phyloP scores from a whole-genome alignment of 768 basidiomycete species.

The Rhodotorula babjevae region DNA sequence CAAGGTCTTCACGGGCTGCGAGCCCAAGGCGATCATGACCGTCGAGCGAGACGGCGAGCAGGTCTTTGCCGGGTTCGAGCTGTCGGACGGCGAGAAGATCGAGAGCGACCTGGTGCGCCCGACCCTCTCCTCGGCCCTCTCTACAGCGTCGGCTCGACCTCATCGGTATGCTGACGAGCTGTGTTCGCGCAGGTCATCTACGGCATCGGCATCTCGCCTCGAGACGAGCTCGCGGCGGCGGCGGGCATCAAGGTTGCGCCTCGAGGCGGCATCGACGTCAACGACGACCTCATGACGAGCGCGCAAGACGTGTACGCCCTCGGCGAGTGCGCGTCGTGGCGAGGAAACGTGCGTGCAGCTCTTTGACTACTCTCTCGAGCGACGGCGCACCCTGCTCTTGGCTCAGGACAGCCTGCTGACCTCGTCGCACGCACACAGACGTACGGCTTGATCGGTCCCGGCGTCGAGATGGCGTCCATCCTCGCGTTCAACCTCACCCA shows the following conservation, averaged over 20 bases:
- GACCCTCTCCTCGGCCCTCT: too few relatives aligned
- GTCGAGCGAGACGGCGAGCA: slow-evolving; percentile 45
- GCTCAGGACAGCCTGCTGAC: too few relatives aligned
- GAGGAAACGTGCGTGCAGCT: slow-evolving; percentile 48
- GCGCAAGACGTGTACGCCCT: slow-evolving; percentile 63
- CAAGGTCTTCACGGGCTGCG: slow-evolving; percentile 53
- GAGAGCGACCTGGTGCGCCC: slow-evolving; percentile 52
- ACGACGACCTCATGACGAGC: slow-evolving; percentile 58
- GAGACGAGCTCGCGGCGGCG: slow-evolving; percentile 61
- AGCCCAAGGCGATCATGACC: slow-evolving; percentile 50
- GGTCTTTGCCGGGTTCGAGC: slow-evolving; percentile 54
- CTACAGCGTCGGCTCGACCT: too few relatives aligned
- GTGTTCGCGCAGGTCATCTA: slow-evolving; percentile 55
- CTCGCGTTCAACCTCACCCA: slow-evolving; percentile 64
- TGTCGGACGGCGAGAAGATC: slow-evolving; percentile 54
- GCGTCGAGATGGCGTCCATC: slow-evolving; percentile 65
- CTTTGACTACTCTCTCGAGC: background rate
- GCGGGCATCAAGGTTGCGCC: slow-evolving; percentile 55
- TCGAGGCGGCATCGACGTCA: slow-evolving; percentile 59
- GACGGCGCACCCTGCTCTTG: too few relatives aligned
- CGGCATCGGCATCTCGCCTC: slow-evolving; percentile 66
- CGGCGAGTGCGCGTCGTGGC: slow-evolving; percentile 70
- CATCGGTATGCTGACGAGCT: too few relatives aligned
- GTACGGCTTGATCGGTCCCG: slow-evolving; percentile 73
- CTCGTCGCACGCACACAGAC: slow-evolving; percentile 41